A percentile compares a stretch with the other conserved stretches of the same genome.
phyloP scores from a whole-genome alignment of 768 basidiomycete genomes.

The Dentipellis fragilis region DNA sequence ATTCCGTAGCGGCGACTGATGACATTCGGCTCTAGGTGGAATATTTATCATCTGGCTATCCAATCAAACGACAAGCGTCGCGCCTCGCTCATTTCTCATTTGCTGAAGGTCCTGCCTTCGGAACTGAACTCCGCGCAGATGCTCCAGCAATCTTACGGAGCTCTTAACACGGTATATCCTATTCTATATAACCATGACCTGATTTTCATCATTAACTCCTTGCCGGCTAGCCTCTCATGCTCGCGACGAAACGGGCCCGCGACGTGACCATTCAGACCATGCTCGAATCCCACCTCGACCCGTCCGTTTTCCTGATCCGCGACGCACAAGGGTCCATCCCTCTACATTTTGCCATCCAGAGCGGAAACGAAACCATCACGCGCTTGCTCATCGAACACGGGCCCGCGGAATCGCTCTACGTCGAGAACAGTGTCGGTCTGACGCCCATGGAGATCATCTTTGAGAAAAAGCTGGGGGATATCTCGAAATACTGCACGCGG shows the following conservation, averaged over 20 bases:
- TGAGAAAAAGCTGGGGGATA: slow-evolving; percentile 7
- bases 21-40: slow-evolving; percentile 31
- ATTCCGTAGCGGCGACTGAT: not conserved
- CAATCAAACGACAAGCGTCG: slow-evolving; percentile 15
- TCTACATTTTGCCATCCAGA: slow-evolving; percentile 36
- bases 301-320: slow-evolving; percentile 25
- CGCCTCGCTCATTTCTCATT: slow-evolving; percentile 26
- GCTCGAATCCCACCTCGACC: slow-evolving; percentile 28
- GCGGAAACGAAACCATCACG: slow-evolving; percentile 26
- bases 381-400: slow-evolving; percentile 28
- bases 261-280: slow-evolving; percentile 21
- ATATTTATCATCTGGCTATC: slow-evolving; percentile 44
- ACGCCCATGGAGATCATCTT: slow-evolving; percentile 20
- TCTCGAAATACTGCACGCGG: not conserved
- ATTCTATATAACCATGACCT: slow-evolving; percentile 5
- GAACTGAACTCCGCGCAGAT: slow-evolving; percentile 36
- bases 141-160: slow-evolving; percentile 33
- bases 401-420: slow-evolving; percentile 28
- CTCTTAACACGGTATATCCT: slow-evolving; percentile 33
- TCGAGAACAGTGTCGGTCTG: slow-evolving; percentile 34
- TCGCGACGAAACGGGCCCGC: slow-evolving; percentile 32
- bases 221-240: slow-evolving; percentile 37
- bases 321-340: slow-evolving; percentile 43
- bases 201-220: not conserved
- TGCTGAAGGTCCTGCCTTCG: slow-evolving; percentile 40